Conservation (phyloP, 1,139 yeast species). For the Sugiyamaella grinbergsii region DNA sequence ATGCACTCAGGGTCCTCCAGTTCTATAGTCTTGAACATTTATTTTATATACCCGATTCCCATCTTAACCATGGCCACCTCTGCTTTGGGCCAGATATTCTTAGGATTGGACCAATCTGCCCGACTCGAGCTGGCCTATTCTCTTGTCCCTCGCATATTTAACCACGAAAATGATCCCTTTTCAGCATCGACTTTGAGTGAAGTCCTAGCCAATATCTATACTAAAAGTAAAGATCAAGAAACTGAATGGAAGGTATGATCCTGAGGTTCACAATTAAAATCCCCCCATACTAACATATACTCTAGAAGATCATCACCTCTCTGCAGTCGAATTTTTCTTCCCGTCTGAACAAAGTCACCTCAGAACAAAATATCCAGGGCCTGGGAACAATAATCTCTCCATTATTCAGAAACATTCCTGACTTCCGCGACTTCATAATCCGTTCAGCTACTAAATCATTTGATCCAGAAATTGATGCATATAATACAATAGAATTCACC, state of each 20-base stretch:
- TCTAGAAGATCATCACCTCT: neutral
- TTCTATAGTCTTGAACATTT: neutral
- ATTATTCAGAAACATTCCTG: conserved; percentile 8
- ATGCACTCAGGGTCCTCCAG: no score
- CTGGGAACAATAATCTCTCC: conserved; percentile 10
- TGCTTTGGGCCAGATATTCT: conserved; percentile 12
- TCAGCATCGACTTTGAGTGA: conserved; percentile 7
- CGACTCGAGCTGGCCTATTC: conserved; percentile 7
- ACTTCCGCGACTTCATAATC: neutral
- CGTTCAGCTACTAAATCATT: neutral
- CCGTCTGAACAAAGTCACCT: neutral
- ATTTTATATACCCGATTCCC: neutral
- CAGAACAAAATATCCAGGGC: conserved; percentile 1
- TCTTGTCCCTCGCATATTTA: conserved; percentile 10
- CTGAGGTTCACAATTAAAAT: neutral
- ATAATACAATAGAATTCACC: neutral
- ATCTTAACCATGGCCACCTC: neutral
- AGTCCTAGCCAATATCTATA: conserved; percentile 8
- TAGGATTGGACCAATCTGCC: conserved; percentile 10
- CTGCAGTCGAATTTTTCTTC: neutral
- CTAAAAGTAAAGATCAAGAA: neutral
- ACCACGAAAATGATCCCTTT: neutral
- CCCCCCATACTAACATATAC: neutral
- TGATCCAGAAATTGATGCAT: neutral
- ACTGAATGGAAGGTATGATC: conserved; percentile 11